Evolutionary conservation across 352 stramenopile species (phyloP), one percentile per base, ranked within the genome.

Genomic region (Pythium aristosporum): DNA sequence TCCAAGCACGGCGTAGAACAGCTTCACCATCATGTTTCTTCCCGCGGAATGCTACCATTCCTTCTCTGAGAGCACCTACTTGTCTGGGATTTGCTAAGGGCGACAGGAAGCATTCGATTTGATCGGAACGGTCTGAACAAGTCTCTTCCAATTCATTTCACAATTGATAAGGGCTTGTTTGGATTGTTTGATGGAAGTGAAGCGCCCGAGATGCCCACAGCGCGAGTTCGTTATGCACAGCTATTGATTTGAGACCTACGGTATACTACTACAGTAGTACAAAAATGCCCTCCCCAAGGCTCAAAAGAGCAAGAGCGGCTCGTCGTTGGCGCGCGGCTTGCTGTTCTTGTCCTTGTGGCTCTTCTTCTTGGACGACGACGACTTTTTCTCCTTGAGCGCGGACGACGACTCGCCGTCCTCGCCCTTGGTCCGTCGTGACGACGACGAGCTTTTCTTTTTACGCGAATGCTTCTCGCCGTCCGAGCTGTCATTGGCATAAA

Each of bases 221-320:
- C 25, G 25, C 25, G 25, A 30, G 25, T 30, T 30, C 25, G 25
- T 42, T 12, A 42, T 16, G 37, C 44, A 50, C 44, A 50, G 44
- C 44, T 12, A 50, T 50, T 42, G 44, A 28, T 50, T 18, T 50
- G 44, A 21, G 18, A 50, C 44, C 25, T 30, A 30, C 37, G 11
- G 37, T 42, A 16, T 12, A 42, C 37, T 42, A 16, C 37, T 42
- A 12, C 15, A 50, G 21, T 30, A 30, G 25, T 30, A 30, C 25
- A 30, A 30, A 30, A 30, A 30, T 30, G 25, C 25, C 25, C 25
- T 52, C 10, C n/a, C 21, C 13, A 52, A 16, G 46, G 10, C 34
- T 32, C 44, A 94, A 83, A 94, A 90, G 41, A 94, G 75, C 66
- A 94, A 63, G 62, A 94, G 73, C 47, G 79, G 78, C 69, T 91